These are phyloP conservation scores for Piper betle DNA, from an alignment of 164 flowering plant species.

Conservation along the genomic window DNA sequence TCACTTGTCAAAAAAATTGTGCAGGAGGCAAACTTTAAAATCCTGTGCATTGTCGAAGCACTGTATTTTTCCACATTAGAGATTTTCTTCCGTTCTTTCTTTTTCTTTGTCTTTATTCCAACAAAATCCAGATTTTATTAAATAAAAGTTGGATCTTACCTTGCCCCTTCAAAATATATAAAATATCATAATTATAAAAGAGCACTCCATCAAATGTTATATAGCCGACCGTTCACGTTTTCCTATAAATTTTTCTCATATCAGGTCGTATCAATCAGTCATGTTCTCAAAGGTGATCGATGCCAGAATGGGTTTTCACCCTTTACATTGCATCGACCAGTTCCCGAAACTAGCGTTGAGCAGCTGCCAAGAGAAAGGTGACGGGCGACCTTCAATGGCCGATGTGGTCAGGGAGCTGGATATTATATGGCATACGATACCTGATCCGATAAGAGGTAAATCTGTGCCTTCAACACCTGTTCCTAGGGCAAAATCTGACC, in stretches of 20 bases:
- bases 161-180: too few relatives aligned
- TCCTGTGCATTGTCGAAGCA: too few relatives aligned
- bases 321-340: slow-evolving; percentile 38
- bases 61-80: too few relatives aligned
- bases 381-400: slow-evolving; percentile 44
- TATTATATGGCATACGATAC: slow-evolving; percentile 26
- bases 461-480: slow-evolving; percentile 12
- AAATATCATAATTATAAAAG: too few relatives aligned
- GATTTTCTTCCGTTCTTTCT: too few relatives aligned
- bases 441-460: slow-evolving; percentile 18
- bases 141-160: too few relatives aligned
- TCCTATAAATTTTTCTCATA: not conserved
- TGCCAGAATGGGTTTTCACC: slow-evolving; percentile 39
- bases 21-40: too few relatives aligned
- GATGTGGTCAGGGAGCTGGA: slow-evolving; percentile 65
- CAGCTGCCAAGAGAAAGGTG: slow-evolving; percentile 41
- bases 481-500: slow-evolving; percentile 10
- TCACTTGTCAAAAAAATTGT: too few relatives aligned
- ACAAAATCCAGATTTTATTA: too few relatives aligned
- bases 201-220: too few relatives aligned
- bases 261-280: slow-evolving; percentile 50
- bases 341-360: slow-evolving; percentile 35
- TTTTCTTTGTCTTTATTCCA: too few relatives aligned
- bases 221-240: not conserved
- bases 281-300: slow-evolving; percentile 35